Evolutionary conservation across 177 flowering plant genomes (phyloP).

Genomic region (Vitis hybrid): DNA sequence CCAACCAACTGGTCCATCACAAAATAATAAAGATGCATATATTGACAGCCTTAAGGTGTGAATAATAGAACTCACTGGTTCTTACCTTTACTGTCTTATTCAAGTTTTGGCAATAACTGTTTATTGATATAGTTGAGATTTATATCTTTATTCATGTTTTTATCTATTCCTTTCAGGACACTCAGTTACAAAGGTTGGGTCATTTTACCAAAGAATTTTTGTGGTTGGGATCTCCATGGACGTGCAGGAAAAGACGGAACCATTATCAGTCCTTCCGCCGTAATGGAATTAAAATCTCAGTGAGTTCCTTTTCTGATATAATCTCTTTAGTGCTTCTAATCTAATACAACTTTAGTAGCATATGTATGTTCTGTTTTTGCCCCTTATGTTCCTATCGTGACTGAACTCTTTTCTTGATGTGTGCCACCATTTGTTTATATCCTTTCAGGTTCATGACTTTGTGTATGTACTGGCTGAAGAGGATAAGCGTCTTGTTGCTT

Average conservation of each 20-base stretch:
- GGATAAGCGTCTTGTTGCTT: conserved; percentile 69
- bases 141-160: conserved; percentile 1
- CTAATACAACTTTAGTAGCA: not conserved
- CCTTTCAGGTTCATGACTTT: conserved; percentile 67
- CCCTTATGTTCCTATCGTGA: not conserved
- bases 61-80: not conserved
- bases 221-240: conserved; percentile 77
- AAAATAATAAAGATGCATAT: conserved; percentile 19
- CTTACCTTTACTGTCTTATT: not conserved
- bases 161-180: conserved; percentile 27
- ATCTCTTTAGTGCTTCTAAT: not conserved
- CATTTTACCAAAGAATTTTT: conserved; percentile 34
- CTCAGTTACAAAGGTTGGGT: conserved; percentile 25
- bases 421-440: not conserved
- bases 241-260: conserved; percentile 56
- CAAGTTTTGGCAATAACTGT: not conserved
- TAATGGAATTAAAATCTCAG: conserved; percentile 68
- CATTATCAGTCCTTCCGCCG: conserved; percentile 69
- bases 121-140: not conserved
- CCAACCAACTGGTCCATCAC: not conserved
- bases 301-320: conserved; percentile 33
- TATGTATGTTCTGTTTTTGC: not conserved
- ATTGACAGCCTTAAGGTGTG: conserved; percentile 30
- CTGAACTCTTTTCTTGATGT: not conserved
- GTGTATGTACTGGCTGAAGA: conserved; percentile 83